Conservation (phyloP, 1,284 basidiomycete genomes). For the Moniliophthora roreri region DNA sequence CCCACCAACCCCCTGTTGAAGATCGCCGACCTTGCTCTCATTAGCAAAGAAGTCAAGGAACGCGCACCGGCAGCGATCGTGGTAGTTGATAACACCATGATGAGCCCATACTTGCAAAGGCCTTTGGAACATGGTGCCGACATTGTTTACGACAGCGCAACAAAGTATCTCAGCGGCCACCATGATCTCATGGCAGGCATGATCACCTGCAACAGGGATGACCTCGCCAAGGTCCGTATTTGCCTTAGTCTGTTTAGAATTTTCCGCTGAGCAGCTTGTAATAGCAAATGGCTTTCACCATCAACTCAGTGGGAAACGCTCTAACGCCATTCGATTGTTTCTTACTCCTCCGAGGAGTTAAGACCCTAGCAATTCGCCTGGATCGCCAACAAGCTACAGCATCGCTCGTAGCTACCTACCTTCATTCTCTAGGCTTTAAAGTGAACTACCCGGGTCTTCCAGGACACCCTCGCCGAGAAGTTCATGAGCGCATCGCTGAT, state of each 20-base stretch:
- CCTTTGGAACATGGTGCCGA: conserved; percentile 96
- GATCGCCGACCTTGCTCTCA: conserved; percentile 86
- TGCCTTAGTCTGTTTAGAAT: not conserved
- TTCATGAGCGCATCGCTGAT: conserved; percentile 87
- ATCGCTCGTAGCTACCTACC: conserved; percentile 84
- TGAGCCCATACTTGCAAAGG: conserved; percentile 97
- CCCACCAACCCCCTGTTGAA: conserved; percentile 98
- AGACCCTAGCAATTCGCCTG: conserved; percentile 97
- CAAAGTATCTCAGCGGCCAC: conserved; percentile 97
- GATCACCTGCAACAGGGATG: conserved; percentile 90
- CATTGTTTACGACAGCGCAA: conserved; percentile 96
- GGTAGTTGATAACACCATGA: conserved; percentile 99
- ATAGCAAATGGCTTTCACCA: conserved; percentile 87
- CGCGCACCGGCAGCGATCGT: conserved; percentile 81
- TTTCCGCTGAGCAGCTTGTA: conserved; percentile 8
- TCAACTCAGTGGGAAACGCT: conserved; percentile 98
- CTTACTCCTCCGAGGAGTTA: conserved; percentile 92
- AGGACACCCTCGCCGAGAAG: conserved; percentile 79
- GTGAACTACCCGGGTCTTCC: conserved; percentile 94
- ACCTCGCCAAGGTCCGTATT: conserved; percentile 74
- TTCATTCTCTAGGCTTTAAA: conserved; percentile 85
- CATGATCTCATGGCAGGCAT: conserved; percentile 99
- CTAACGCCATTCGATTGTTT: conserved; percentile 96
- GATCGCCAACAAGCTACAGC: conserved; percentile 90
- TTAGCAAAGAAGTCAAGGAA: conserved; percentile 81